Base-by-base conservation (phyloP, 2,329 filamentous ascomycete species). In the Cladosporium sp. region DNA sequence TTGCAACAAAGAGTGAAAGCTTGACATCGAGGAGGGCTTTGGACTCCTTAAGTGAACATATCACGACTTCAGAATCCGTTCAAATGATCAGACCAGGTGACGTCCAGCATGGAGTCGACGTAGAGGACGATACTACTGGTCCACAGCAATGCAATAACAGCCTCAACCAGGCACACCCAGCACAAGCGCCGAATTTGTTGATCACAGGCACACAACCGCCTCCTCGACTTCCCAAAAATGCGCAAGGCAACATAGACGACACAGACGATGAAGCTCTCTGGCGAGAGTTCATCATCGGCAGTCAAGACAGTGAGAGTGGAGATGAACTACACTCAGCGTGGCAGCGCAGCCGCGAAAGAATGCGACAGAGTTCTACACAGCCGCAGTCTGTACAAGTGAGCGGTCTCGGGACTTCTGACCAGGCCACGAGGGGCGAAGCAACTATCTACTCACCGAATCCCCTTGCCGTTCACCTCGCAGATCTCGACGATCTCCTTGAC, bases 221-320 rank as follows among this genome's bases (percentile, higher is more conserved):
- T 6, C 12, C 26, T 52, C 28, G 21, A 5, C 14, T 8, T 8
- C 18, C 18, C 10, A 11, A 21, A 3, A 7, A n/a, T 33, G 2
- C 10, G 62, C 65, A n/a, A 55, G 69, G 18, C 44, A 46, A 50
- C 67, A 65, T 29, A 62, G 67, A 14, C 18, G 23, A 50, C 67
- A 65, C 33, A 62, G 67, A 14, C 18, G 23, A 18, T 28, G 69
- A 73, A 29, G 68, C 62, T n/a, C 18, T 72, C 1, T 74, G 73
- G 73, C 67, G 67, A 52, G 59, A 65, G 1, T 72, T 74, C 63
- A 66, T 73, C 28, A 40, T 72, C 23, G 71, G 68, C 5, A 70
- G 67, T 60, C 62, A 67, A 31, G 60, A 66, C 40, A 68, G 67
- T 23, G 65, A 68, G 7, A 69, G 63, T 49, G 67, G 63, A 11